phyloP scores from a whole-genome alignment of 257 asterid species.

The Solanum gracilifrons region DNA sequence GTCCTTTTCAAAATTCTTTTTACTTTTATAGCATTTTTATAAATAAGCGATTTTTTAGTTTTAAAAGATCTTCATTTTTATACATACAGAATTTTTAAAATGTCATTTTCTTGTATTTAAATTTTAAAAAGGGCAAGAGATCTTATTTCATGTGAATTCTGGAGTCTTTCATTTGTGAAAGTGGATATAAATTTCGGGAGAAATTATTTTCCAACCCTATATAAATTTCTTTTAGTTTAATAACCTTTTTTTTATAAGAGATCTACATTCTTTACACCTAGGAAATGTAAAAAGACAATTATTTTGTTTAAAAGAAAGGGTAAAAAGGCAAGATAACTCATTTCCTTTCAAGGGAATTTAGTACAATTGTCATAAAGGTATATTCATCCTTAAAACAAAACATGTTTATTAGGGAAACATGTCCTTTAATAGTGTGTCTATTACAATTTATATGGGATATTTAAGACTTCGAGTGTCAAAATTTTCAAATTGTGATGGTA shows the following conservation, averaged over 20 bases:
- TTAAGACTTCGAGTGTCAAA: background rate
- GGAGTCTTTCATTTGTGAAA: background rate
- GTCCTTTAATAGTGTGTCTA: background rate
- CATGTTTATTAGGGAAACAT: background rate
- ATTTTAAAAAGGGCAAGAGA: too few relatives aligned
- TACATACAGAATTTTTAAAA: too few relatives aligned
- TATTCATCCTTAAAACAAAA: background rate
- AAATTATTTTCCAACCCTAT: background rate
- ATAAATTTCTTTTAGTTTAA: background rate
- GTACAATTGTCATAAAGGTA: background rate
- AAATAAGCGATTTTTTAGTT: too few relatives aligned
- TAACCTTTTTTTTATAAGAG: background rate
- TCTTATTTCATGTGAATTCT: background rate
- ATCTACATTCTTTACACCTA: background rate
- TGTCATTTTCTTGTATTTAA: too few relatives aligned
- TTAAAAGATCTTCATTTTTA: too few relatives aligned
- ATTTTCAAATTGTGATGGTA: background rate
- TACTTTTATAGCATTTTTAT: too few relatives aligned
- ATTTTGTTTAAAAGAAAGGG: background rate
- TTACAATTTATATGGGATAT: background rate
- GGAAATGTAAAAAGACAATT: background rate
- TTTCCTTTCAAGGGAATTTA: background rate
- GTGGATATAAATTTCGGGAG: background rate
- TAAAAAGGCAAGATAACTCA: background rate
- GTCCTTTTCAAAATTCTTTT: too few relatives aligned